phyloP scores from a whole-genome alignment of 2,329 filamentous ascomycete genomes.

The Tolypocladium tropicale region DNA sequence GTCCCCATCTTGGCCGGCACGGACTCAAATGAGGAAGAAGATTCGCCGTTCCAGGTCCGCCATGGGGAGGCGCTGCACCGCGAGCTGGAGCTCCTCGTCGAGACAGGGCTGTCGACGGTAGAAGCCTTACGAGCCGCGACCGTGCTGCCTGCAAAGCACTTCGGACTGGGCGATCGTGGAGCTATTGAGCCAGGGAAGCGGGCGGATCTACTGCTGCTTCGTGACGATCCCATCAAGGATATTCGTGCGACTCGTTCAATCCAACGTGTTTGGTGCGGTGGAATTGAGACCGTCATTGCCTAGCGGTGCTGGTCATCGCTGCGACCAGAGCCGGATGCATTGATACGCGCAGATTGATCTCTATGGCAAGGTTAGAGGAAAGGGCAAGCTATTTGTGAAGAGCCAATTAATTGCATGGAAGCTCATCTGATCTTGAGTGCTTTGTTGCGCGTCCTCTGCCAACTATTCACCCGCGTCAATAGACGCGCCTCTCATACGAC shows the following conservation, averaged over 20 bases:
- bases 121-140: constrained; percentile 12
- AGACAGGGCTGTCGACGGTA: constrained; percentile 8
- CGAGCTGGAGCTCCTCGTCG: constrained; percentile 12
- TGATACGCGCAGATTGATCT: too few relatives aligned
- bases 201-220: constrained; percentile 20
- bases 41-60: constrained; percentile 4
- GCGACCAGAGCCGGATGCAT: neutral
- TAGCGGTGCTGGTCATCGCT: neutral
- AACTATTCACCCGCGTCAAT: neutral
- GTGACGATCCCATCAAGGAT: constrained; percentile 16
- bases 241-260: constrained; percentile 15
- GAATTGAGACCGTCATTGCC: constrained; percentile 6
- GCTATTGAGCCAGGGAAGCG: constrained; percentile 10
- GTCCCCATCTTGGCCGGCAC: constrained; percentile 20
- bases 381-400: too few relatives aligned
- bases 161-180: constrained; percentile 15
- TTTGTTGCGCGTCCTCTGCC: too few relatives aligned
- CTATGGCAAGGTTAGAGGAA: too few relatives aligned
- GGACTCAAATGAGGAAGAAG: constrained; percentile 12
- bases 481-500: neutral
- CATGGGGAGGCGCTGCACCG: constrained; percentile 9
- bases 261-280: constrained; percentile 15
- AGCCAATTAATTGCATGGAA: too few relatives aligned
- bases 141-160: constrained; percentile 7
- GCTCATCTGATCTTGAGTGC: too few relatives aligned